Evolutionary conservation across 306 rosid genomes (phyloP).

Genomic region (Quercus ilex): DNA sequence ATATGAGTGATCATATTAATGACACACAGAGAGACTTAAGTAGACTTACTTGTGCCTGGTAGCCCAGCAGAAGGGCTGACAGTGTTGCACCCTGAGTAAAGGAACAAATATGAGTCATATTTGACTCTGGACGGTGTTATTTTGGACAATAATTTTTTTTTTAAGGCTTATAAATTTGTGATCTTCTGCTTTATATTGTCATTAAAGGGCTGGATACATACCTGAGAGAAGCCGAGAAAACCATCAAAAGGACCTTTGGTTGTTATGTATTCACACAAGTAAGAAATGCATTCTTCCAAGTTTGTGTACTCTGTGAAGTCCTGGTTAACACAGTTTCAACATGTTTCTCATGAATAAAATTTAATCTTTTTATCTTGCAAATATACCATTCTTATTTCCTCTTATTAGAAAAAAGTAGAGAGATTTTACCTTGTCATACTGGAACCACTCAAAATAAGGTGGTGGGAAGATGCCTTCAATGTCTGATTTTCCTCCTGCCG

Average conservation of each 20-base stretch:
- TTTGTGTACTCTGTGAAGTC: conserved; percentile 74
- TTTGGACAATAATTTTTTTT: too few species aligned
- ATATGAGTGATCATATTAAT: not conserved
- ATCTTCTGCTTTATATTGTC: not conserved
- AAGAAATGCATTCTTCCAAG: conserved; percentile 73
- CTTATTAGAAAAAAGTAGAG: not conserved
- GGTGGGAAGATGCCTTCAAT: conserved; percentile 83
- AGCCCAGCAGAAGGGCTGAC: conserved; percentile 66
- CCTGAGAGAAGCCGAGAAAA: conserved; percentile 80
- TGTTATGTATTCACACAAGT: conserved; percentile 68
- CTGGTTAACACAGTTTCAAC: conserved; percentile 31
- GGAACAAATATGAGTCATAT: not conserved
- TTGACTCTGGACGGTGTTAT: not conserved
- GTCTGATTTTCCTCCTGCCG: conserved; percentile 87
- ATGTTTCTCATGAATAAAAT: not conserved
- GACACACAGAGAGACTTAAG: not conserved
- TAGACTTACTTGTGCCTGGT: conserved; percentile 61
- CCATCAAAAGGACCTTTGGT: conserved; percentile 85
- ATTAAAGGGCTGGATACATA: conserved; percentile 3
- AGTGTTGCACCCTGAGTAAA: conserved; percentile 64
- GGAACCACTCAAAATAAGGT: conserved; percentile 92
- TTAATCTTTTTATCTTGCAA: not conserved
- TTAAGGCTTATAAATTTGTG: too few species aligned
- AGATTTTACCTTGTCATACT: conserved; percentile 55
- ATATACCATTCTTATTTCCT: not conserved